Evolutionary conservation across 768 basidiomycete genomes (phyloP).

Genomic region (Lyophyllum decastes): DNA sequence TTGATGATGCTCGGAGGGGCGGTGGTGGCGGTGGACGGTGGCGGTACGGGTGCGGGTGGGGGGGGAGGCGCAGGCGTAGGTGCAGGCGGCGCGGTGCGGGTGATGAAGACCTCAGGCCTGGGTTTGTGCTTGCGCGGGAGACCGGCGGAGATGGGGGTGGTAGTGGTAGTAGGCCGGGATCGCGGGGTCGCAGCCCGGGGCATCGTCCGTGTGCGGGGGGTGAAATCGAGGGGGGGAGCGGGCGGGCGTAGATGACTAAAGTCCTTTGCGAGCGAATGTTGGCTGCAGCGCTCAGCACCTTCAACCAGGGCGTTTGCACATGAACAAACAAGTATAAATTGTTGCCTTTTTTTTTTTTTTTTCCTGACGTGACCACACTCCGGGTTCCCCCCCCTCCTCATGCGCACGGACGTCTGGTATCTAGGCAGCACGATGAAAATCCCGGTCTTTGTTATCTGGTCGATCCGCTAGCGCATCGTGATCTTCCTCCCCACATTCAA

Average conservation of each 20-base stretch:
- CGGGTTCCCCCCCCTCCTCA: too few relatives aligned
- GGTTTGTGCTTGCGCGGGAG: not conserved
- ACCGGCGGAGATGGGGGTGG: not conserved
- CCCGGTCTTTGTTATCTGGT: too few relatives aligned
- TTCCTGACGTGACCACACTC: too few relatives aligned
- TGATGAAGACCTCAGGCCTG: not conserved
- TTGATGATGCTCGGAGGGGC: not conserved
- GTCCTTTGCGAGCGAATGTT: constrained; percentile 13
- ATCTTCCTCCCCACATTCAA: too few relatives aligned
- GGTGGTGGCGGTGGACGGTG: too few relatives aligned
- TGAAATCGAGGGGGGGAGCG: constrained; percentile 10
- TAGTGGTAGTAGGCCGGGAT: not conserved
- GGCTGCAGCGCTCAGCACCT: not conserved
- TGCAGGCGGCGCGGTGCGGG: not conserved
- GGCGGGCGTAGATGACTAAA: constrained; percentile 6
- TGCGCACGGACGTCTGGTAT: too few relatives aligned
- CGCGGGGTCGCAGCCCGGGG: not conserved
- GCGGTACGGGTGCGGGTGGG: not conserved
- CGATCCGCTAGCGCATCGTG: too few relatives aligned
- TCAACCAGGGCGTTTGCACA: too few relatives aligned
- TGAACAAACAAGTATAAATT: too few relatives aligned
- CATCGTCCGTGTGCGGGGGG: not conserved
- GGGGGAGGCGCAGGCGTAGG: not conserved
- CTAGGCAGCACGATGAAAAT: too few relatives aligned
- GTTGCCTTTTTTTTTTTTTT: too few relatives aligned